phyloP scores from a whole-genome alignment of 139 green algal species.

The Spirogloea muscicola region DNA sequence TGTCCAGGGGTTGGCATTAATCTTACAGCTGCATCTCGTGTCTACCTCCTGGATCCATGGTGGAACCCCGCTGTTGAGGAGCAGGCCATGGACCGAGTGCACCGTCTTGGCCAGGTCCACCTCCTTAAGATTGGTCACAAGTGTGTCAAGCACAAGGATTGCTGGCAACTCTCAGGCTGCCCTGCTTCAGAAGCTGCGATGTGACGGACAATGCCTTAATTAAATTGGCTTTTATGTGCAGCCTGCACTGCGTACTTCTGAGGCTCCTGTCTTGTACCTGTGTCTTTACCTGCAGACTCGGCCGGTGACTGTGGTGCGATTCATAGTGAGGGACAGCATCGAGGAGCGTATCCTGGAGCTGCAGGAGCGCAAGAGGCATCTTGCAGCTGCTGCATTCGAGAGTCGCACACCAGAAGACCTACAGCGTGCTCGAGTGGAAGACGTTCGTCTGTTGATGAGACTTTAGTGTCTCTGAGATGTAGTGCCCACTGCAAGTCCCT shows the following conservation, averaged over 20 bases:
- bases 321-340: conserved; percentile 56
- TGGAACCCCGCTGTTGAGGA: conserved; percentile 69
- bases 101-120: conserved; percentile 65
- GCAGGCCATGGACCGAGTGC: conserved; percentile 69
- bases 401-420: not conserved
- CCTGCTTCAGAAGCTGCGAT: no score
- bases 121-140: conserved; percentile 48
- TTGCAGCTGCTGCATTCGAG: conserved; percentile 50
- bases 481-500: no score
- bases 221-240: no score
- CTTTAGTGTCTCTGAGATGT: no score
- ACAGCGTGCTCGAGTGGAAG: conserved; percentile 49
- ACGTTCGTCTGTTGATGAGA: conserved; percentile 62
- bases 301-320: conserved; percentile 40
- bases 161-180: no score
- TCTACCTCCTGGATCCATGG: conserved; percentile 55
- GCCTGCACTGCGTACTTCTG: no score
- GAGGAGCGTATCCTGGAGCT: conserved; percentile 71
- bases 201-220: no score
- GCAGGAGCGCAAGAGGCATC: conserved; percentile 54
- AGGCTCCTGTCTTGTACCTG: no score
- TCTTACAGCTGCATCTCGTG: conserved; percentile 48
- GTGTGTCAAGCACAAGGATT: no score
- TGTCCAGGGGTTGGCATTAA: conserved; percentile 55
- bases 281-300: conserved; percentile 49